phyloP scores from a whole-genome alignment of 805 yeast species.

The Yarrowia hollandica region DNA sequence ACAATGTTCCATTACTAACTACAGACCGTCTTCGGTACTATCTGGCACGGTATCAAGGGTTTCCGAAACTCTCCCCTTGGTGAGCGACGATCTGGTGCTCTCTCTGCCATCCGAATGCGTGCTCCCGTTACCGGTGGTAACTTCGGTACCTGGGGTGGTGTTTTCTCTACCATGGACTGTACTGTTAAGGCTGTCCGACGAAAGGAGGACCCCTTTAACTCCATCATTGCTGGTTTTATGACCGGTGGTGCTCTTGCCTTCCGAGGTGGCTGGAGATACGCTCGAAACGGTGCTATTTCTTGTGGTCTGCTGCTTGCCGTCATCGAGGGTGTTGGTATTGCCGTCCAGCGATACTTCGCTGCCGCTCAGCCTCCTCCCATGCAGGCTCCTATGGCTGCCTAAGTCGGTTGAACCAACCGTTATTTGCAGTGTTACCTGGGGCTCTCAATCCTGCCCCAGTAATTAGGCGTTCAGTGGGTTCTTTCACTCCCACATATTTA shows the following conservation, averaged over 20 bases:
- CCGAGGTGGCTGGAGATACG: constrained; percentile 98
- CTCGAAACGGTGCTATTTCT: constrained; percentile 92
- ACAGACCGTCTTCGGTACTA: constrained; percentile 84
- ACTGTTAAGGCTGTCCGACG: constrained; percentile 91
- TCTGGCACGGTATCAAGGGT: constrained; percentile 99
- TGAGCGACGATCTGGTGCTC: constrained; percentile 86
- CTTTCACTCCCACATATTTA: constrained; percentile 23
- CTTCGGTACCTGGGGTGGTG: constrained; percentile 99
- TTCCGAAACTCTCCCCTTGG: constrained; percentile 96
- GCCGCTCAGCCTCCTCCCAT: constrained; percentile 39
- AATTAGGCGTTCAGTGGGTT: constrained; percentile 11
- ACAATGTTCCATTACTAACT: constrained; percentile 23
- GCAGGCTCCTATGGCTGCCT: constrained; percentile 35
- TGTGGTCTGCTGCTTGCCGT: constrained; percentile 97
- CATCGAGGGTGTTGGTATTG: constrained; percentile 97
- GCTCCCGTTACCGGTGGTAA: constrained; percentile 99
- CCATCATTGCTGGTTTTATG: constrained; percentile 95
- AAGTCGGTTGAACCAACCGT: constrained; percentile 15
- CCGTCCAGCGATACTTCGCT: constrained; percentile 88
- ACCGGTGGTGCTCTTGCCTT: constrained; percentile 97
- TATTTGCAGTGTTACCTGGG: not conserved
- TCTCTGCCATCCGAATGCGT: constrained; percentile 88
- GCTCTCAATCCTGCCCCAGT: not conserved
- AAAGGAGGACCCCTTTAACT: constrained; percentile 98
- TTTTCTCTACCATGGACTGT: constrained; percentile 94